phyloP scores from a whole-genome alignment of 345 rosid species.

The Salix purpurea region DNA sequence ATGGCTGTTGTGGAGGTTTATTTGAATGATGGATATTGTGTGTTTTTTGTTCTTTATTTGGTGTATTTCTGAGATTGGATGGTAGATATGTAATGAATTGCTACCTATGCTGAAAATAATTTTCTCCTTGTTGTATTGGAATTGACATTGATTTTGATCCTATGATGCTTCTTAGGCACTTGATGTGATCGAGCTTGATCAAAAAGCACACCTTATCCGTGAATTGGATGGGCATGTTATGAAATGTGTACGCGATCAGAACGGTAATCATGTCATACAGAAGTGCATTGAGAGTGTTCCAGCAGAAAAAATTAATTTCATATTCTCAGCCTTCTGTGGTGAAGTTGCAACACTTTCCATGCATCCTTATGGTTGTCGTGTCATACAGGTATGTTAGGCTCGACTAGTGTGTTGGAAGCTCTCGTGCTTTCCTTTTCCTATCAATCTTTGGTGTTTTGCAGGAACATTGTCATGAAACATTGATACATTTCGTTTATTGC shows the following conservation, averaged over 20 bases:
- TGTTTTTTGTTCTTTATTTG: not conserved
- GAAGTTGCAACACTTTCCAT: constrained; percentile 83
- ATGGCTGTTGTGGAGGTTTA: not conserved
- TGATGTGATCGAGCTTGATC: constrained; percentile 91
- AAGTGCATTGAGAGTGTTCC: constrained; percentile 92
- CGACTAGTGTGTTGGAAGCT: constrained; percentile 8
- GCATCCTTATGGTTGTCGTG: constrained; percentile 99
- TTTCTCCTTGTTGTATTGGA: not conserved
- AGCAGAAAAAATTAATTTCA: constrained; percentile 63
- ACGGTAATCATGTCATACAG: constrained; percentile 96
- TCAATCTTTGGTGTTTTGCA: not conserved
- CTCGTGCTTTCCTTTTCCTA: not conserved
- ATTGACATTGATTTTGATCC: not conserved
- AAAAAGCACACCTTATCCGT: constrained; percentile 60
- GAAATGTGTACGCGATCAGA: constrained; percentile 94
- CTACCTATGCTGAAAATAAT: not conserved
- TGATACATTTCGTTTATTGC: constrained; percentile 23
- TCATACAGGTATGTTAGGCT: constrained; percentile 62
- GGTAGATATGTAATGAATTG: not conserved
- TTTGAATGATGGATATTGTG: not conserved
- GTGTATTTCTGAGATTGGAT: not conserved
- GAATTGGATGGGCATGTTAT: constrained; percentile 92
- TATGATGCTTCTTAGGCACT: constrained; percentile 57
- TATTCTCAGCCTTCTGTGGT: constrained; percentile 75
- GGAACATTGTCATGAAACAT: not conserved